A percentile compares a stretch with the other conserved stretches of the same genome.
Conservation (phyloP, 371 early-diverging fungal genomes). For the Zychaea mexicana region DNA sequence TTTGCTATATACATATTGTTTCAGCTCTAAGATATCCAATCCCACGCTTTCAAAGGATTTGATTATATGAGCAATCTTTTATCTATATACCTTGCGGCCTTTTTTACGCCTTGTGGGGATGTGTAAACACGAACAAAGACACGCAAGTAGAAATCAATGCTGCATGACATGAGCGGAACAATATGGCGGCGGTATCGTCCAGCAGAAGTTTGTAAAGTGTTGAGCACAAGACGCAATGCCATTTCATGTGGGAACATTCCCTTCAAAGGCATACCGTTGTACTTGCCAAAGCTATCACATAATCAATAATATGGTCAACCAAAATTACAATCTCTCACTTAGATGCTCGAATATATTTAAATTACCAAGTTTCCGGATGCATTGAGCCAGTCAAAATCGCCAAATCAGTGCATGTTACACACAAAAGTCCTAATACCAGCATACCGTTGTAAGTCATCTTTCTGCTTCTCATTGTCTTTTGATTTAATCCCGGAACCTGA, state of each 20-base stretch:
- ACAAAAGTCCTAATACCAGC: conserved; percentile 74
- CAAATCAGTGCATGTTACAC: conserved; percentile 99
- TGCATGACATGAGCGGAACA: conserved; percentile 91
- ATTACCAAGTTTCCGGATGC: conserved; percentile 88
- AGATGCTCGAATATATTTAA: not conserved
- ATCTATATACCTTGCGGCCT: conserved; percentile 66
- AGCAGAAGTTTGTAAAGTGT: conserved; percentile 86
- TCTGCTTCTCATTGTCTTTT: not conserved
- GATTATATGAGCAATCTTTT: not conserved
- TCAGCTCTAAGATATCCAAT: too few relatives aligned
- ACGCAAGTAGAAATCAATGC: conserved; percentile 99
- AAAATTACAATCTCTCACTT: not conserved
- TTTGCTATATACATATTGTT: conserved; percentile 51
- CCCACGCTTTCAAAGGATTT: not conserved
- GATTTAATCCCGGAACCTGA: too few relatives aligned
- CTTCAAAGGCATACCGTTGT: conserved; percentile 91
- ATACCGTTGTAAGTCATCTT: not conserved
- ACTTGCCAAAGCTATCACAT: conserved; percentile 87
- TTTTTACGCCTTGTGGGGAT: conserved; percentile 78
- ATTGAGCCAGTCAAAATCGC: conserved; percentile 94
- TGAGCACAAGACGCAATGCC: conserved; percentile 90
- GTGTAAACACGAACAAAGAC: conserved; percentile 96
- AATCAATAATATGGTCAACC: not conserved
- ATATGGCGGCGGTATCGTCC: conserved; percentile 88
- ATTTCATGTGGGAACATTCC: conserved; percentile 84